phyloP scores from a whole-genome alignment of 2,329 filamentous ascomycete genomes.

The Colletotrichum sp. region DNA sequence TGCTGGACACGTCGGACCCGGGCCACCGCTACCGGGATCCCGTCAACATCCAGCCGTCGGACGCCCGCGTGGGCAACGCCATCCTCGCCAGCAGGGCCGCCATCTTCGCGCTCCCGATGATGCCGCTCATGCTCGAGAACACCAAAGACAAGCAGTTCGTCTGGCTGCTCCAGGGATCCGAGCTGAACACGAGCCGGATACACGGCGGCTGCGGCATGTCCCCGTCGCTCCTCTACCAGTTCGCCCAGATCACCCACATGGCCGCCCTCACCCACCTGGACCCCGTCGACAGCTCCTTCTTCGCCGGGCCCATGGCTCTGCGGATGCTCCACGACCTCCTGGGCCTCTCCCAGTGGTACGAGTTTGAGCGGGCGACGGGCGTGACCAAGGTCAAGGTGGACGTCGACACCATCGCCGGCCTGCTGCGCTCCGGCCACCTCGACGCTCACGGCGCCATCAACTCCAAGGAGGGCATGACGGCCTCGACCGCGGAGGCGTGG shows the following conservation, averaged over 20 bases:
- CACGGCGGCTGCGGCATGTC: constrained; percentile 48
- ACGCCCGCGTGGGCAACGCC: constrained; percentile 40
- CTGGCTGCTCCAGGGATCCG: constrained; percentile 43
- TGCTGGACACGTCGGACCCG: constrained; percentile 39
- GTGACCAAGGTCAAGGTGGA: background rate
- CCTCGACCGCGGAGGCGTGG: constrained; percentile 46
- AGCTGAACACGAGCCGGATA: constrained; percentile 39
- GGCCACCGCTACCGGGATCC: constrained; percentile 40
- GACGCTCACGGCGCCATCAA: background rate
- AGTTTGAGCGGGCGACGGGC: background rate
- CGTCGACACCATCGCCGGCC: background rate
- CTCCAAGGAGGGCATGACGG: constrained; percentile 36
- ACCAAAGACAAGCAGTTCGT: constrained; percentile 37
- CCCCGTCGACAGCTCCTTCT: background rate
- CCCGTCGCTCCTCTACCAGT: constrained; percentile 39
- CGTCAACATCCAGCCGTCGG: constrained; percentile 36
- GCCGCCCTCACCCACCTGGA: constrained; percentile 31
- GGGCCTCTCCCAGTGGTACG: constrained; percentile 16
- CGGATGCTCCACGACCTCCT: constrained; percentile 30
- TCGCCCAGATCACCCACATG: constrained; percentile 43
- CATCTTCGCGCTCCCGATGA: constrained; percentile 45
- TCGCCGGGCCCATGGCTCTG: constrained; percentile 21
- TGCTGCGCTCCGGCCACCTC: background rate
- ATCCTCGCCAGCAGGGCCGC: constrained; percentile 44
- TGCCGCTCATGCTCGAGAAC: constrained; percentile 29